phyloP scores from a whole-genome alignment of 495 filamentous ascomycete genomes.

The Trichocladium uniseriatum region DNA sequence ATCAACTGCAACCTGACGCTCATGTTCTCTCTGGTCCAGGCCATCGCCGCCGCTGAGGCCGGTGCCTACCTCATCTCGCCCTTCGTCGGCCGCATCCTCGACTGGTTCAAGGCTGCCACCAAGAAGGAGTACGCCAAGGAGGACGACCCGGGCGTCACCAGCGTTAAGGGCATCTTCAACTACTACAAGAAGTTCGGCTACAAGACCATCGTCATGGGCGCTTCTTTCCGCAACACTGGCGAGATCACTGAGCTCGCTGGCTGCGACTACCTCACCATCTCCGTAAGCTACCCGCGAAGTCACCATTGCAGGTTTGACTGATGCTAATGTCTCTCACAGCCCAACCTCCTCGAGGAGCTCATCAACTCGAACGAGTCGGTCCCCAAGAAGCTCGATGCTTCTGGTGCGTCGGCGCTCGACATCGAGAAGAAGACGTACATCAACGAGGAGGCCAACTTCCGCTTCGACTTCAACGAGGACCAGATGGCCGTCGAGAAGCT shows the following conservation, averaged over 20 bases:
- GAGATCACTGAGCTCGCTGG: constrained; percentile 98
- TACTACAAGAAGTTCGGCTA: constrained; percentile 99
- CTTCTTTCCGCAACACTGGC: constrained; percentile 88
- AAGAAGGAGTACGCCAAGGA: constrained; percentile 82
- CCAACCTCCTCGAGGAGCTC: constrained; percentile 88
- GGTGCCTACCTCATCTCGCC: constrained; percentile 98
- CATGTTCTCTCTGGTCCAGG: constrained; percentile 95
- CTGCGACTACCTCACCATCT: constrained; percentile 98
- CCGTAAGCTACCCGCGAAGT: constrained; percentile 43
- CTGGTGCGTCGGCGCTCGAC: constrained; percentile 54
- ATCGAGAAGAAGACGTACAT: constrained; percentile 88
- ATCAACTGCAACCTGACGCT: constrained; percentile 99
- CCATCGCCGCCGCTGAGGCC: constrained; percentile 92
- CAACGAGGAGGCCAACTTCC: constrained; percentile 80
- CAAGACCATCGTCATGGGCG: constrained; percentile 99
- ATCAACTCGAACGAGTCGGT: constrained; percentile 69
- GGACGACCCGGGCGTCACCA: constrained; percentile 96
- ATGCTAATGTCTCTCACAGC: constrained; percentile 38
- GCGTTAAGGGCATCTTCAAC: constrained; percentile 94
- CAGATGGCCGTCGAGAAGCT: constrained; percentile 99
- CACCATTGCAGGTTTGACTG: constrained; percentile 14
- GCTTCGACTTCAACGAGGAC: constrained; percentile 99
- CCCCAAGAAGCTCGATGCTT: constrained; percentile 84
- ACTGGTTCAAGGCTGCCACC: constrained; percentile 96
- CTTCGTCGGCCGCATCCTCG: constrained; percentile 98